A percentile compares a stretch with the other conserved stretches of the same genome.
These are phyloP conservation scores for Brassica incana DNA, from an alignment of 345 rosid genomes.

Conservation along the genomic window DNA sequence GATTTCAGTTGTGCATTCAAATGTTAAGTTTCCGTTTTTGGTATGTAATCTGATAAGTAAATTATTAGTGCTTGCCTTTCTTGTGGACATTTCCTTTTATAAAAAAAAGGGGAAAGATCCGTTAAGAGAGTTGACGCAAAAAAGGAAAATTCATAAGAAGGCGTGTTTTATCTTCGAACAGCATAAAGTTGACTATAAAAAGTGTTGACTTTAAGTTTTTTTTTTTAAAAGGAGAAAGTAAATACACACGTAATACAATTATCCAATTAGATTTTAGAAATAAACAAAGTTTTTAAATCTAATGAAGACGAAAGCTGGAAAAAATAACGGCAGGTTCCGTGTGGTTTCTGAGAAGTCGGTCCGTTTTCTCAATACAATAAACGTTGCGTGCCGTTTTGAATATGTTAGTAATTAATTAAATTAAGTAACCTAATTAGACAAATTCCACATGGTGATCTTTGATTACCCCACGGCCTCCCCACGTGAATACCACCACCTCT, in stretches of 20 bases:
- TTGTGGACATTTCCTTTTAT: background rate
- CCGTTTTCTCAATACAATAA: slow-evolving; percentile 14
- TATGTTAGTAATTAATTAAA: slow-evolving; percentile 7
- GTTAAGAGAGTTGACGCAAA: background rate
- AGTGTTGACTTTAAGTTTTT: background rate
- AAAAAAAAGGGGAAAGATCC: background rate
- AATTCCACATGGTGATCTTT: slow-evolving; percentile 38
- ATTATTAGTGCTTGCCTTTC: background rate
- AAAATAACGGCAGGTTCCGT: slow-evolving; percentile 12
- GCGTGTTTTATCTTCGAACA: background rate
- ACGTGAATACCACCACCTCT: slow-evolving; percentile 18
- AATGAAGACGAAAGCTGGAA: background rate
- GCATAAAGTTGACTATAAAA: slow-evolving; percentile 5
- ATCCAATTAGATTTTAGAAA: background rate
- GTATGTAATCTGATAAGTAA: background rate
- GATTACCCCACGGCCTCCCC: slow-evolving; percentile 19
- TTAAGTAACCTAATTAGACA: slow-evolving; percentile 5
- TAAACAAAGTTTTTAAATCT: background rate
- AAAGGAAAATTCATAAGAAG: background rate
- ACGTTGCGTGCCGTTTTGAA: slow-evolving; percentile 31
- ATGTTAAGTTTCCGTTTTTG: slow-evolving; percentile 5
- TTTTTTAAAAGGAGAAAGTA: background rate
- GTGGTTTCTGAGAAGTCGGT: slow-evolving; percentile 26
- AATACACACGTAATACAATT: background rate
- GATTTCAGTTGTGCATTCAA: background rate